phyloP scores from a whole-genome alignment of 1,284 basidiomycete genomes.

The Sporisorium reilianum region DNA sequence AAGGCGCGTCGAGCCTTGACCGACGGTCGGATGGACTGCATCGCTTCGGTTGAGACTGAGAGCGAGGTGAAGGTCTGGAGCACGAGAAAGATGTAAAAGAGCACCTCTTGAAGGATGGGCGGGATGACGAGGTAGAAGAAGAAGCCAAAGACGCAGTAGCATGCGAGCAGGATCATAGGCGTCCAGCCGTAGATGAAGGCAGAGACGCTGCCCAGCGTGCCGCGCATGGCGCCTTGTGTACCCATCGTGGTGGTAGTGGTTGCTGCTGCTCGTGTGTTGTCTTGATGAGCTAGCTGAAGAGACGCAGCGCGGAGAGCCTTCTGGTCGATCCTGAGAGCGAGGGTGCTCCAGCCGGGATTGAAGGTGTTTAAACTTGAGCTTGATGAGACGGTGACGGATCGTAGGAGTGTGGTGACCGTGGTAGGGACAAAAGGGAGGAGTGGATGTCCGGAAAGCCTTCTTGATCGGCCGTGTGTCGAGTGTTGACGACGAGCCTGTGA shows the following conservation, averaged over 20 bases:
- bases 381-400: no score
- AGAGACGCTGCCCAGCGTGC: slow-evolving; percentile 33
- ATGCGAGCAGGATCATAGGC: slow-evolving; percentile 43
- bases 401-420: background rate
- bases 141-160: slow-evolving; percentile 45
- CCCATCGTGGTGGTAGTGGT: slow-evolving; percentile 12
- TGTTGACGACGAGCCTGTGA: background rate
- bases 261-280: background rate
- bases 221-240: slow-evolving; percentile 17
- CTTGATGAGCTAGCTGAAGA: background rate
- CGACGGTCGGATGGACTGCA: slow-evolving; percentile 54
- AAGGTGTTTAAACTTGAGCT: no score
- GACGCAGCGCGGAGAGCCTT: background rate
- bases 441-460: background rate
- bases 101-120: slow-evolving; percentile 45
- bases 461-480: no score
- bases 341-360: no score
- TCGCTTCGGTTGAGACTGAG: slow-evolving; percentile 56
- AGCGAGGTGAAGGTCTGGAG: slow-evolving; percentile 58
- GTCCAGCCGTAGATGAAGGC: slow-evolving; percentile 57
- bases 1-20: slow-evolving; percentile 52
- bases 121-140: slow-evolving; percentile 60
- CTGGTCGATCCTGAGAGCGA: no score
- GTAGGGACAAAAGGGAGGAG: background rate
- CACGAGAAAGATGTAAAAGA: slow-evolving; percentile 53